Conservation (phyloP, 148 eudicot genomes). For the Chenopodium formosanum region DNA sequence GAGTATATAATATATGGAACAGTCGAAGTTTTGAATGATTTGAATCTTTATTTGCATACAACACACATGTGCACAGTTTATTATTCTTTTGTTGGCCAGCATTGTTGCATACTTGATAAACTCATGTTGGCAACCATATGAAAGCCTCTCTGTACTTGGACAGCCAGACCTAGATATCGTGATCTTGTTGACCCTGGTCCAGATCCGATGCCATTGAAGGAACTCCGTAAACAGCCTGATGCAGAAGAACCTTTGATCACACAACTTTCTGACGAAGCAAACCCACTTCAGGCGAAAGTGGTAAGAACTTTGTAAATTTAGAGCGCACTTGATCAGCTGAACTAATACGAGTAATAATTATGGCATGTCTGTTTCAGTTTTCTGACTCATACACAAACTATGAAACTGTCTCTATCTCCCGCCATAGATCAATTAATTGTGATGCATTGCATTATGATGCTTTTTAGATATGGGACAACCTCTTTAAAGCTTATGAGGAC, state of each 20-base stretch:
- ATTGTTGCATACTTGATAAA: constrained; percentile 10
- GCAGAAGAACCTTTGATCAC: constrained; percentile 21
- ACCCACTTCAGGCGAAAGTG: constrained; percentile 22
- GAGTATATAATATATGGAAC: neutral
- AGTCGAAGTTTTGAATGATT: neutral
- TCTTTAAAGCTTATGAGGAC: constrained; percentile 31
- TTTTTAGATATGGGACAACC: constrained; percentile 31
- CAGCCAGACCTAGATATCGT: constrained; percentile 30
- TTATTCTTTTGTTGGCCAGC: neutral
- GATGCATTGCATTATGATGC: neutral
- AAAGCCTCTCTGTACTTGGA: constrained; percentile 16
- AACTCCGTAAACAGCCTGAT: constrained; percentile 17
- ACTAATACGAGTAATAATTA: neutral
- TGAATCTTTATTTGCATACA: neutral
- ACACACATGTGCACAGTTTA: neutral
- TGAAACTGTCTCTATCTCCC: neutral
- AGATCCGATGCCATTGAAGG: constrained; percentile 17
- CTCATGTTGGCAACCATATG: constrained; percentile 5
- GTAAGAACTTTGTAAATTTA: constrained; percentile 12
- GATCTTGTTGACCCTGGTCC: constrained; percentile 9
- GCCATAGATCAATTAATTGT: neutral
- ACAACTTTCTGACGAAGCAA: constrained; percentile 2
- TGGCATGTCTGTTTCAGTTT: neutral
- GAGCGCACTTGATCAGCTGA: neutral
- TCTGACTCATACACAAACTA: neutral